Base-by-base conservation (phyloP, 2,329 filamentous ascomycete genomes). In the Endothia cerciana region DNA sequence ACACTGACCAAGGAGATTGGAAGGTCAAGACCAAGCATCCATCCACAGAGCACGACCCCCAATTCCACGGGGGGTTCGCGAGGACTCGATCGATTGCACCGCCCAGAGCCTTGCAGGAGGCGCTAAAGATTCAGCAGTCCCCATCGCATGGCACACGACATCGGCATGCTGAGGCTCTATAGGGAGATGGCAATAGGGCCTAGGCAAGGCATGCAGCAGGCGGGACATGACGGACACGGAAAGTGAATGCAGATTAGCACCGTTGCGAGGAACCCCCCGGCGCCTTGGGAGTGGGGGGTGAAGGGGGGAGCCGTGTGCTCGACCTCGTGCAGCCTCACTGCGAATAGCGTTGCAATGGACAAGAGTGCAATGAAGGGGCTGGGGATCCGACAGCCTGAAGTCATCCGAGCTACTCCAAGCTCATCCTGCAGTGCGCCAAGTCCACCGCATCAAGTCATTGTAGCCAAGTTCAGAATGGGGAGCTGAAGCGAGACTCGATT, bases 81-180 rank as follows among this genome's bases (percentile, higher is more conserved):
- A 19, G 17, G 10, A 19, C 43, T 25, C 22, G 45, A 49, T 49
- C 25, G 40, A 15, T n/a, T 60, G 28, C 28, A 22, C 22, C 30
- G 43, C 41, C 43, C 15, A n/a, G n/a, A 36, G 30, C n/a, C 53
- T 38, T 56, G 17, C 17, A 51, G 25, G 22, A 28, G 47, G 47
- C 53, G 53, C 53, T 56, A 38, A 11, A 38, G 53, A 51, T 22
- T 51, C 22, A 51, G 47, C 25, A 30, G 28, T 56, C 51, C 17
- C 53, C 19, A 36, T 33, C 7, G 53, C 30, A 56, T 15, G 25
- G 47, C 28, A 36, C 19, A 5, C 30, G 49, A 28, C 51, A 55
- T 36, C 8, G 53, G 53, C 30, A 33, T 56, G 3, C 6, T 22
- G 7, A 22, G 53, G 30, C 30, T 17, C 19, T 56, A 36, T 15